Conservation (phyloP, 352 stramenopile genomes). For the Phytophthora sp. region DNA sequence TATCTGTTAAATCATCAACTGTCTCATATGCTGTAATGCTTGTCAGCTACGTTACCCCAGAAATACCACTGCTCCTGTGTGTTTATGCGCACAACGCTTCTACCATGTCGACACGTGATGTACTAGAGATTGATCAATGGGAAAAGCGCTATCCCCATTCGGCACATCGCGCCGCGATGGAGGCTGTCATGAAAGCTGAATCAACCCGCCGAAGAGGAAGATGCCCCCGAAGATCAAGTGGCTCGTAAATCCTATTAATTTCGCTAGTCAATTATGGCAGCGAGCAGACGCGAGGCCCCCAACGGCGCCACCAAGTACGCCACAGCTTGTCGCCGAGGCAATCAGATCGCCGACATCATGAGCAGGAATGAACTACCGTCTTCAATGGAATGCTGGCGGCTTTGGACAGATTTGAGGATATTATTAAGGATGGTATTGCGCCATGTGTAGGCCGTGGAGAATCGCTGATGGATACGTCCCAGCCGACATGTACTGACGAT, state of each 20-base stretch:
- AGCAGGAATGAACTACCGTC: constrained; percentile 5
- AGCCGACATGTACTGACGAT: not conserved
- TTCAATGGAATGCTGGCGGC: constrained; percentile 13
- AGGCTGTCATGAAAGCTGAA: constrained; percentile 1
- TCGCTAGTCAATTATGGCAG: not conserved
- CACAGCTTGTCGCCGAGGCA: not conserved
- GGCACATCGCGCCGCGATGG: not conserved
- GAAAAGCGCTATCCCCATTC: not conserved
- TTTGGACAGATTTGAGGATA: constrained; percentile 19
- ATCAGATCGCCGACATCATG: constrained; percentile 13
- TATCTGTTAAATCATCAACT: not conserved
- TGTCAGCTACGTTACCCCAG: no score
- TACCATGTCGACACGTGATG: not conserved
- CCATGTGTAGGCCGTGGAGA: constrained; percentile 4
- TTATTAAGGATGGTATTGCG: constrained; percentile 6
- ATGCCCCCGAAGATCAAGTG: not conserved
- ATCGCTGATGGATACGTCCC: not conserved
- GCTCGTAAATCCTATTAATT: not conserved
- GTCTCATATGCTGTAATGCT: no score
- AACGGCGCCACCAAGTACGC: constrained; percentile 11
- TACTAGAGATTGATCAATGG: not conserved
- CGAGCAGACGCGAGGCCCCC: constrained; percentile 1
- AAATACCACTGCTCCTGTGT: not conserved
- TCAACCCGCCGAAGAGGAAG: constrained; percentile 12
- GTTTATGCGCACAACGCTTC: not conserved